Percentiles rank a stretch among this genome's conserved stretches.
Evolutionary conservation across 768 basidiomycete genomes (phyloP).

Genomic region (Pleurotus sapidus): DNA sequence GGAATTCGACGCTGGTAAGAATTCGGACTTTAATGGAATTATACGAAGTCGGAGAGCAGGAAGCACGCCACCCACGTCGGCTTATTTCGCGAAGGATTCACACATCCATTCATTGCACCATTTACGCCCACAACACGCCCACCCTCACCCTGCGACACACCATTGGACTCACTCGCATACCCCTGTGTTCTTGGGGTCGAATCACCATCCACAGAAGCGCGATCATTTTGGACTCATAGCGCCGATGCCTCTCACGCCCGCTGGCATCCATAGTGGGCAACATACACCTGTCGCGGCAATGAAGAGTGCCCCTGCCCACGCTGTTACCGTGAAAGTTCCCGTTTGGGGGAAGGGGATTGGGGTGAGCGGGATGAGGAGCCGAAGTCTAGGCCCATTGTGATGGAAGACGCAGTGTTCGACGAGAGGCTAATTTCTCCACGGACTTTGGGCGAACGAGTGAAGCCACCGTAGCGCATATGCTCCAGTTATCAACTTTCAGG

Average conservation of each 20-base stretch:
- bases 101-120: not conserved
- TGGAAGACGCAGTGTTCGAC: too few species aligned
- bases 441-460: too few species aligned
- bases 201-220: not conserved
- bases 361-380: not conserved
- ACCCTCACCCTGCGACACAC: not conserved
- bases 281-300: not conserved
- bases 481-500: too few species aligned
- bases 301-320: slow-evolving; percentile 7
- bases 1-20: not conserved
- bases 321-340: slow-evolving; percentile 3
- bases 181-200: not conserved
- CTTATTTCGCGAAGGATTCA: not conserved
- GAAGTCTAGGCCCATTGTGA: not conserved
- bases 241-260: not conserved
- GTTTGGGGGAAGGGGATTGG: not conserved
- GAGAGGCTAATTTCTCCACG: too few species aligned
- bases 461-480: too few species aligned
- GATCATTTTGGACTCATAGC: not conserved
- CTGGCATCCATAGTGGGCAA: not conserved
- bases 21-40: not conserved
- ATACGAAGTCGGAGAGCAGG: not conserved
- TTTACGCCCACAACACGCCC: not conserved
- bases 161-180: not conserved
- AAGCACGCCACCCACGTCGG: slow-evolving; percentile 2